A percentile compares a stretch with the other conserved stretches of the same genome.
phyloP scores from a whole-genome alignment of 169 alveolate genomes.

The Cryptosporidium sp. region DNA sequence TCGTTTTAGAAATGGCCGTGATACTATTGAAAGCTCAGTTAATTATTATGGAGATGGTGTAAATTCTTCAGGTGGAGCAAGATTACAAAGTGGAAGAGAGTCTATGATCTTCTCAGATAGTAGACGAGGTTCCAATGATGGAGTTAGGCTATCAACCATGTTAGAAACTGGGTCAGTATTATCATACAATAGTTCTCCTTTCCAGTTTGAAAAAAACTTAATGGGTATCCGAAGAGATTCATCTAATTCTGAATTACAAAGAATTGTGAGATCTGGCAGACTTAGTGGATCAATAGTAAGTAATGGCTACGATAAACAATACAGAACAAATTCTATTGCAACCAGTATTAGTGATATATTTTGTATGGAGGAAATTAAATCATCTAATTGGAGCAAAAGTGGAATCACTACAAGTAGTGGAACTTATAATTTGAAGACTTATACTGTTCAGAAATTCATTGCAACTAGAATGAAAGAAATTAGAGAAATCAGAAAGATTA shows the following conservation, averaged over 20 bases:
- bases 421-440: slow-evolving; percentile 51
- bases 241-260: background rate
- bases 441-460: slow-evolving; percentile 56
- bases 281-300: background rate
- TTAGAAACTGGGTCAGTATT: background rate
- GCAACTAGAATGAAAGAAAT: slow-evolving; percentile 50
- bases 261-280: background rate
- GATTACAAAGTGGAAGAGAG: slow-evolving; percentile 31
- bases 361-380: slow-evolving; percentile 20
- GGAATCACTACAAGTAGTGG: slow-evolving; percentile 68
- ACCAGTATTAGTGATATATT: slow-evolving; percentile 18
- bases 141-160: slow-evolving; percentile 53
- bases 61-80: slow-evolving; percentile 35
- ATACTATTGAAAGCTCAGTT: background rate
- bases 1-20: slow-evolving; percentile 8
- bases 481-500: slow-evolving; percentile 15
- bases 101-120: slow-evolving; percentile 45
- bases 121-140: background rate
- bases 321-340: slow-evolving; percentile 13
- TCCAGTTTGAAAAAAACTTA: slow-evolving; percentile 14
- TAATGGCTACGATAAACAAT: background rate
- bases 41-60: slow-evolving; percentile 17
- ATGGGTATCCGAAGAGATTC: background rate
- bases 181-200: slow-evolving; percentile 47
- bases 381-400: slow-evolving; percentile 57